Base-by-base conservation (phyloP, 2,329 filamentous ascomycete genomes). In the Fusarium bulbicola region DNA sequence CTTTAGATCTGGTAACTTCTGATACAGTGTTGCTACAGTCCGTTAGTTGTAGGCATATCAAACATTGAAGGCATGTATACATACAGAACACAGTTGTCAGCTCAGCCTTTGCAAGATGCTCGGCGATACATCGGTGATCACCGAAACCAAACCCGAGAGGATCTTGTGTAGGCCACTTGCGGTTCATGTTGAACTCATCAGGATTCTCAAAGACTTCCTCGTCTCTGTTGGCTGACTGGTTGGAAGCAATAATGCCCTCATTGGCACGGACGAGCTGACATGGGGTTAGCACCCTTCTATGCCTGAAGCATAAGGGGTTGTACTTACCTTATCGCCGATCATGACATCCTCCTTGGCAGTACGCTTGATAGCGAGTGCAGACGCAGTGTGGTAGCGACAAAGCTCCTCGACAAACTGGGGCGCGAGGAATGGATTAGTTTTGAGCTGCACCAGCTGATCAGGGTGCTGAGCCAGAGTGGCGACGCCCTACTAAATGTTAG, bases 201-300 rank as follows among this genome's bases (percentile, higher is more conserved):
- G 84, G 79, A 60, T 84, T 68, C 11, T 74, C 71, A 62, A 85
- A 85, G 16, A 85, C 75, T 0, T 85, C 83, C 57, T 83, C 83
- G 69, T 87, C 85, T 7, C 86, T 78, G 73, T 87, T 86, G 36
- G 82, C 86, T 21, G 83, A 85, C 71, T 84, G 81, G 32, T 85
- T 86, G 14, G 85, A 83, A 6, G 83, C 83, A 63, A 87, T 86
- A 66, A 87, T 83, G 34, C 85, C 85, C 52, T 86, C 83, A 3
- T 82, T 83, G 4, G 81, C 81, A 47, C 81, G 83, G 74, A 85
- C 83, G 12, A 71, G 65, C 79, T 83, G 50, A 45, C 13, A n/a
- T 24, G 10, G 10, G 16, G 14, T 59, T 20, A 46, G 18, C 10
- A 26, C 43, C 20, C 24, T 26, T 4, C 18, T 20, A 26, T 28